These are phyloP conservation scores for Neurospora sp. DNA, from an alignment of 2,329 filamentous ascomycete species.

Conservation along the genomic window DNA sequence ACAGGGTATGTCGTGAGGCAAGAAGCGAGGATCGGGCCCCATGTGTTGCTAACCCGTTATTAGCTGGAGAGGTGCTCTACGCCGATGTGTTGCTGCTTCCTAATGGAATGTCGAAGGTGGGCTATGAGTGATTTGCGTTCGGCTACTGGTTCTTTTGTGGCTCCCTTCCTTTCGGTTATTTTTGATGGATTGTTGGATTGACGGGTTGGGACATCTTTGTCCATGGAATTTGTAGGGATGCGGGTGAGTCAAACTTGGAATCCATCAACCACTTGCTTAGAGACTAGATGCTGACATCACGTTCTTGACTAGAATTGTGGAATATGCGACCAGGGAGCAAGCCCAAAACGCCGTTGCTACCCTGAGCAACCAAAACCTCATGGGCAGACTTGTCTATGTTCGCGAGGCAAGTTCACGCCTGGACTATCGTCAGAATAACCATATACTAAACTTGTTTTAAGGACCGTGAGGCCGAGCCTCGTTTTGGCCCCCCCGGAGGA, in stretches of 20 bases:
- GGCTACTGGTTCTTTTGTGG: slow-evolving; percentile 63
- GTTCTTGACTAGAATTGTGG: slow-evolving; percentile 71
- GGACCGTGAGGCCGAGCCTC: slow-evolving; percentile 97
- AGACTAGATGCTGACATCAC: slow-evolving; percentile 22
- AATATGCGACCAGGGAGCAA: slow-evolving; percentile 99
- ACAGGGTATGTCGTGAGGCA: slow-evolving; percentile 63
- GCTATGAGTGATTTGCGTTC: slow-evolving; percentile 72
- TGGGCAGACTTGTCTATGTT: slow-evolving; percentile 97
- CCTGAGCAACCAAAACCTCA: slow-evolving; percentile 97
- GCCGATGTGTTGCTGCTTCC: slow-evolving; percentile 98
- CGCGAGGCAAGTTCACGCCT: slow-evolving; percentile 63
- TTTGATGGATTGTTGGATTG: slow-evolving; percentile 94
- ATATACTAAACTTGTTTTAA: slow-evolving; percentile 26
- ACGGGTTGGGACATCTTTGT: slow-evolving; percentile 85
- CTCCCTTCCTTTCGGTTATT: slow-evolving; percentile 51
- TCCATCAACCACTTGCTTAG: background rate
- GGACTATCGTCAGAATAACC: background rate
- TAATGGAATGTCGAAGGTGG: slow-evolving; percentile 99
- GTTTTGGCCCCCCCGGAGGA: slow-evolving; percentile 72
- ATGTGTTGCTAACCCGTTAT: slow-evolving; percentile 27
- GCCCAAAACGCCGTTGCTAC: slow-evolving; percentile 94
- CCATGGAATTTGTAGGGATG: slow-evolving; percentile 95
- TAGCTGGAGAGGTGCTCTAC: slow-evolving; percentile 98
- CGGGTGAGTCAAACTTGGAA: slow-evolving; percentile 61
- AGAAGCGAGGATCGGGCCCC: background rate